Evolutionary conservation across 2,329 filamentous ascomycete species (phyloP).

Genomic region (Penicillium hordei): DNA sequence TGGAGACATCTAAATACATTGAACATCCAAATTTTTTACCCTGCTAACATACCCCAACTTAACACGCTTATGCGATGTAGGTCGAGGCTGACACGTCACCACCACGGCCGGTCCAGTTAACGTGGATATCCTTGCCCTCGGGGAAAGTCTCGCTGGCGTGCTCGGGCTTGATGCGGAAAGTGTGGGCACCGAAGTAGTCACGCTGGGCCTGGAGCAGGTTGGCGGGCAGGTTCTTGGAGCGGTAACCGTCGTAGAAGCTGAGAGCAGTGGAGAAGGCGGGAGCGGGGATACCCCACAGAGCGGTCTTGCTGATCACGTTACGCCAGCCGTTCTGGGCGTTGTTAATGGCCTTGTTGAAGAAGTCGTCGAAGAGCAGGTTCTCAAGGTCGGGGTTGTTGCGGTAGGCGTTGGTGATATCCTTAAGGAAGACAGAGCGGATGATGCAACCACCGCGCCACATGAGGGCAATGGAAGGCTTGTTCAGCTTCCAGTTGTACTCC

Average conservation of each 20-base stretch:
- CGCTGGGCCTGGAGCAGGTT: slow-evolving; percentile 98
- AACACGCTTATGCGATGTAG: slow-evolving; percentile 79
- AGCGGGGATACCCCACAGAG: slow-evolving; percentile 91
- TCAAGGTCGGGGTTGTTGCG: slow-evolving; percentile 90
- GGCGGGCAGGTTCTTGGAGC: slow-evolving; percentile 93
- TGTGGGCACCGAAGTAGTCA: slow-evolving; percentile 98
- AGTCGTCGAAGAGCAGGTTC: slow-evolving; percentile 98
- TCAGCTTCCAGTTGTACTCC: slow-evolving; percentile 97
- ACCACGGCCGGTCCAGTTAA: slow-evolving; percentile 99
- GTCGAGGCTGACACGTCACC: slow-evolving; percentile 96
- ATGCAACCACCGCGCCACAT: slow-evolving; percentile 99
- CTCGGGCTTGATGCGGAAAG: slow-evolving; percentile 85
- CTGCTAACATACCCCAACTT: slow-evolving; percentile 12
- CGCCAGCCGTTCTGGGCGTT: slow-evolving; percentile 90
- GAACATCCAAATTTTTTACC: slow-evolving; percentile 27
- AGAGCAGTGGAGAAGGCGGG: slow-evolving; percentile 96
- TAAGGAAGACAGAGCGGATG: slow-evolving; percentile 99
- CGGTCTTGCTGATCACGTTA: slow-evolving; percentile 86
- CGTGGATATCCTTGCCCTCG: slow-evolving; percentile 85
- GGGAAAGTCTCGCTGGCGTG: slow-evolving; percentile 74
- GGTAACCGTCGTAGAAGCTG: slow-evolving; percentile 98
- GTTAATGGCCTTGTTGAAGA: slow-evolving; percentile 99
- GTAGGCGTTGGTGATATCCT: slow-evolving; percentile 98
- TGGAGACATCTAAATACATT: slow-evolving; percentile 31
- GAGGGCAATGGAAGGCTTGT: slow-evolving; percentile 99